Base-by-base conservation (phyloP, 139 green algal species). In the Nannochloris sp. region DNA sequence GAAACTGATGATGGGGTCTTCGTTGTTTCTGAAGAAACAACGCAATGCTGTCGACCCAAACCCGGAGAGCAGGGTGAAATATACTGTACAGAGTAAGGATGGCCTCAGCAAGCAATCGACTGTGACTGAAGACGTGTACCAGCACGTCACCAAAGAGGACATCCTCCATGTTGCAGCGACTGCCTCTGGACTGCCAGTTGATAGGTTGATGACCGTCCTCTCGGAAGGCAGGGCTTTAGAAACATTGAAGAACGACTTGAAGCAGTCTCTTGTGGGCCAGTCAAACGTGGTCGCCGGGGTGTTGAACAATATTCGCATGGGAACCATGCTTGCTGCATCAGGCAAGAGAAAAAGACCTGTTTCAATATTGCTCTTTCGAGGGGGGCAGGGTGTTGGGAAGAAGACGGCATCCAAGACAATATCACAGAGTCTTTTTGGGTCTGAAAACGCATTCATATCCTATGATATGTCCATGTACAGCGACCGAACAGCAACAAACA, bases 301-400 rank as follows among this genome's bases (percentile, higher is more conserved):
- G 3, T 56, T 64, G 16, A 63, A 64, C 0, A 84, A 84, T 0
- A 60, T 93, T 48, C 65, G 67, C 65, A 43, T 90, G 48, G 74
- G 76, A 23, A 70, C 9, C 25, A 53, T 59, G 36, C 64, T 79
- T 70, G 84, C 45, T 28, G 72, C 60, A 65, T 65, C 40, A 53
- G 65, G 16, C 36, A 60, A 36, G n/a, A 31, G 58, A 12, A 50
- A 26, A 14, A 60, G 74, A 36, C 87, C 89, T 5, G 79, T 87
- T 9, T 79, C 85, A 45, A 83, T 69, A 31, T 78, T 95, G 56
- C 66, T 95, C 44, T 76, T 95, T 25, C 61, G 71, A 3, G 87
- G 88, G 6, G 84, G 86, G 1, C 68, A 68, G 0, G 88, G 87
- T 26, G 80, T 87, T 30, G 87, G 87, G 55, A 93, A 90, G 73